These are phyloP conservation scores for Kodamaea plutei DNA, from an alignment of 1,139 yeast species.

Conservation along the genomic window DNA sequence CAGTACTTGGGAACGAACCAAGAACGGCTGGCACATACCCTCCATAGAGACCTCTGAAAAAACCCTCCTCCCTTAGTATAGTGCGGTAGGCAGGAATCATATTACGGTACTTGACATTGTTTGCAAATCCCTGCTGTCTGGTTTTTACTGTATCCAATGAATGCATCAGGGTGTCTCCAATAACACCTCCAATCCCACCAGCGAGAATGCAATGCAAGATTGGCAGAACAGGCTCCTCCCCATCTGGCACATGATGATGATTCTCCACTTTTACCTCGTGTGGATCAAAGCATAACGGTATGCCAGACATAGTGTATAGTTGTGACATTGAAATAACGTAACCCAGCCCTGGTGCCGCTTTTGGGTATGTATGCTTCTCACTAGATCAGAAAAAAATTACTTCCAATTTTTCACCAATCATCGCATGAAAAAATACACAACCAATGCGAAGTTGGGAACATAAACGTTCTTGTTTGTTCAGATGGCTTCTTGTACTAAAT, in stretches of 20 bases:
- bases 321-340: no score
- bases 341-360: no score
- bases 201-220: constrained; percentile 70
- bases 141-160: constrained; percentile 95
- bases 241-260: constrained; percentile 3
- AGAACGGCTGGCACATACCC: constrained; percentile 90
- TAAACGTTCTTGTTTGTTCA: no score
- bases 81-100: constrained; percentile 69
- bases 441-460: no score
- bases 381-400: no score
- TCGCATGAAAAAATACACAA: background rate
- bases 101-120: constrained; percentile 59
- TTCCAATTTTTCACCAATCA: background rate
- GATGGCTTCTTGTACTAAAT: no score
- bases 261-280: constrained; percentile 5
- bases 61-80: constrained; percentile 77
- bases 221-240: constrained; percentile 27
- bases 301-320: constrained; percentile 38
- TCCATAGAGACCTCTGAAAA: constrained; percentile 79
- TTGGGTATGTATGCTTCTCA: background rate
- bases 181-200: constrained; percentile 92
- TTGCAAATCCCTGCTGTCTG: constrained; percentile 89
- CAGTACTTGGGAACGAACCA: constrained; percentile 92
- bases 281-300: constrained; percentile 37
- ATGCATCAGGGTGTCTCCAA: constrained; percentile 93